Conservation (phyloP, 2,329 filamentous ascomycete species). For the Epichloe bromicola region DNA sequence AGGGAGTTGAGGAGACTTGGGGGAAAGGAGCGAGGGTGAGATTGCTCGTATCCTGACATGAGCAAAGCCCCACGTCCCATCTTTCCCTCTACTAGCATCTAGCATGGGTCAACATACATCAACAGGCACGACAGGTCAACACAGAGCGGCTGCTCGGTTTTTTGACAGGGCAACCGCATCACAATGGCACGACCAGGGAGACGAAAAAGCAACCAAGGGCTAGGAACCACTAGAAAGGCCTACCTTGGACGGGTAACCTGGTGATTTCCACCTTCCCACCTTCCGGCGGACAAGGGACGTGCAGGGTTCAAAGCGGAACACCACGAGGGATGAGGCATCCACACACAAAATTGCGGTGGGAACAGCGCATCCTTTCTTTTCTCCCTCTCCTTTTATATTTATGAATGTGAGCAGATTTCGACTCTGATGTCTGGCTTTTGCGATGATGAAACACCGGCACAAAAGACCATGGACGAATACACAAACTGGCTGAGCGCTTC, state of each 20-base stretch:
- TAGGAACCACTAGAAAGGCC: no score
- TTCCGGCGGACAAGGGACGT: background rate
- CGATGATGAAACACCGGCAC: no score
- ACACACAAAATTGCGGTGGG: background rate
- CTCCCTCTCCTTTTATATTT: background rate
- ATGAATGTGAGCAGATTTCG: no score
- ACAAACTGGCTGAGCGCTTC: background rate
- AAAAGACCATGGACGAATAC: no score
- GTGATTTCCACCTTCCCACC: background rate
- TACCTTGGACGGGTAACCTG: no score
- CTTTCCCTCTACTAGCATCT: background rate
- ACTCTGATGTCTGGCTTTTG: no score
- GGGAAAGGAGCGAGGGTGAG: background rate
- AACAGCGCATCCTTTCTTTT: background rate
- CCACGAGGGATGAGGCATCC: constrained; percentile 7
- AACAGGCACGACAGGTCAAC: background rate
- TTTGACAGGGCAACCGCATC: background rate
- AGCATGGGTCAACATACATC: background rate
- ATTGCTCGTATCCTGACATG: constrained; percentile 2
- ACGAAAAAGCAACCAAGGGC: no score
- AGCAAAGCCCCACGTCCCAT: constrained; percentile 1
- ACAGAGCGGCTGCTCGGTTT: background rate
- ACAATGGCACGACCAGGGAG: background rate
- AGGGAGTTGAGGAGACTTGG: background rate
- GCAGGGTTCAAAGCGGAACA: constrained; percentile 1